A percentile compares a stretch with the other conserved stretches of the same genome.
Evolutionary conservation across 2,329 filamentous ascomycete species (phyloP).

Genomic region (Calycina herbarum): DNA sequence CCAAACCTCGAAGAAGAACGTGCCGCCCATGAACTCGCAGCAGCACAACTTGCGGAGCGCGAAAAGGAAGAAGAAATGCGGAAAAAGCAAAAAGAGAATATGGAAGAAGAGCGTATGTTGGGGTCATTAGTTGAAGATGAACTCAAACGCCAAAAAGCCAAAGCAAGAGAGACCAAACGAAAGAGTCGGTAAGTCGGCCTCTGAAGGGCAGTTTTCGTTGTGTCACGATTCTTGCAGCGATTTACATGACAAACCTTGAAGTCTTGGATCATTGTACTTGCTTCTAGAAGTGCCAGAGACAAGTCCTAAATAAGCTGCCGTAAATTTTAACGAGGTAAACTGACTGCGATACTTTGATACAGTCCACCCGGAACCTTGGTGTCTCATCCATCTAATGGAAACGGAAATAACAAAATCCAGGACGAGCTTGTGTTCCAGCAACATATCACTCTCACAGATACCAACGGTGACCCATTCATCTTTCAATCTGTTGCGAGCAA

Average conservation of each 20-base stretch:
- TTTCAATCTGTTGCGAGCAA: constrained; percentile 74
- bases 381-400: constrained; percentile 25
- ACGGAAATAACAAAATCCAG: constrained; percentile 35
- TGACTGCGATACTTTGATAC: background rate
- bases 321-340: background rate
- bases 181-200: constrained; percentile 47
- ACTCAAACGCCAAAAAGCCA: constrained; percentile 64
- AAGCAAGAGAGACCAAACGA: constrained; percentile 62
- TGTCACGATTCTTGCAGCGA: background rate
- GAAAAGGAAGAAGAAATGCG: constrained; percentile 48
- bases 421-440: constrained; percentile 62
- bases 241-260: background rate
- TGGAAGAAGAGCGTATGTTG: constrained; percentile 70
- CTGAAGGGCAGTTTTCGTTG: background rate
- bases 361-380: constrained; percentile 35
- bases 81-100: constrained; percentile 53
- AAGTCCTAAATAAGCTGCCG: background rate
- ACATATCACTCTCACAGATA: constrained; percentile 62
- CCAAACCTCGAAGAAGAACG: constrained; percentile 89
- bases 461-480: constrained; percentile 59
- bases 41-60: constrained; percentile 57
- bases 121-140: constrained; percentile 73
- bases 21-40: constrained; percentile 74
- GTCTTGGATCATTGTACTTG: background rate
- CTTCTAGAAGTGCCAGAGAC: background rate